Percentiles rank a stretch among this genome's conserved stretches.
Evolutionary conservation across 768 basidiomycete species (phyloP).

Genomic region (Kwoniella europaea): DNA sequence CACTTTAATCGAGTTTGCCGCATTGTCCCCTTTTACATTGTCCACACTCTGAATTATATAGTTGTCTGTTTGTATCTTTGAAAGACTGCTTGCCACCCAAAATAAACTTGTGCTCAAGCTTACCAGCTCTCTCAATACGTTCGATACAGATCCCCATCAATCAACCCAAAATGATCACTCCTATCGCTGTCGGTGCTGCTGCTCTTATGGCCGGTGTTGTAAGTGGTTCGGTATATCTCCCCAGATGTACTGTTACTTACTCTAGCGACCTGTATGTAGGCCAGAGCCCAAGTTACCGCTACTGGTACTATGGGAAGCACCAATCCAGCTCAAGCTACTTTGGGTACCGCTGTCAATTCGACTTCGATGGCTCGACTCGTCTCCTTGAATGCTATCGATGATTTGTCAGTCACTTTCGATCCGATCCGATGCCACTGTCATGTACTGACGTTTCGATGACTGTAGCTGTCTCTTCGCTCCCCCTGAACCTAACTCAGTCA

Average conservation of each 20-base stretch:
- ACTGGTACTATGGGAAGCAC: conserved; percentile 52
- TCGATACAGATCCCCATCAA: background rate
- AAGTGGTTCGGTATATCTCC: conserved; percentile 1
- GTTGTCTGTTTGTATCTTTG: no score
- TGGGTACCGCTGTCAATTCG: conserved; percentile 57
- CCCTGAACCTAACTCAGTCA: conserved; percentile 44
- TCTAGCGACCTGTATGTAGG: conserved; percentile 7
- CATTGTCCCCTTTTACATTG: background rate
- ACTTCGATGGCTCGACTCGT: conserved; percentile 54
- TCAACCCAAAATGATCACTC: conserved; percentile 27
- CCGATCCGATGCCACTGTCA: background rate
- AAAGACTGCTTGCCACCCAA: no score
- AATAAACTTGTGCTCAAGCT: background rate
- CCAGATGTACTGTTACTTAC: background rate
- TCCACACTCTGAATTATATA: no score
- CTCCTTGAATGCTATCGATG: conserved; percentile 57
- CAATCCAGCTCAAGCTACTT: conserved; percentile 51
- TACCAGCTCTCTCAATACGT: background rate
- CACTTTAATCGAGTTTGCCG: background rate
- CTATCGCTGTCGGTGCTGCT: conserved; percentile 36
- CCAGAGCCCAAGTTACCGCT: conserved; percentile 55
- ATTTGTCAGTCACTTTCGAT: conserved; percentile 43
- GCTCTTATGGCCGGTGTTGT: conserved; percentile 42
- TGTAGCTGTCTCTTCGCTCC: conserved; percentile 52
- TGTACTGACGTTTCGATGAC: background rate